Conservation (phyloP, 148 eudicot species). For the Rhododendron henanense region DNA sequence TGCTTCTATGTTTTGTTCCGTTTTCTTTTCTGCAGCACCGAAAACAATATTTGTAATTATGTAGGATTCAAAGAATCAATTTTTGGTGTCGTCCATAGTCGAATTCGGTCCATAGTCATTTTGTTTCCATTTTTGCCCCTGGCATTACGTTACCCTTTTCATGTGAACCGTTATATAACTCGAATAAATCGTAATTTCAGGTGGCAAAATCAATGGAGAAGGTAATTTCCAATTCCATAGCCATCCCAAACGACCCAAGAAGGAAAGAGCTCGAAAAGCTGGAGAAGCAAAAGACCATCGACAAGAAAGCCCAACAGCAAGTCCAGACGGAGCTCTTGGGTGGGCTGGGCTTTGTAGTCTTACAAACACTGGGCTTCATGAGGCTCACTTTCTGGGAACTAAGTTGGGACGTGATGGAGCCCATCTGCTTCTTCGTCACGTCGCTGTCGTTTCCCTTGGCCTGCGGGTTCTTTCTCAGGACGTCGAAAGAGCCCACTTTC, state of each 20-base stretch:
- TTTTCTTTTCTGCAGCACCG: no score
- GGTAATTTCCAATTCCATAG: conserved; percentile 30
- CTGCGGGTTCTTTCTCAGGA: conserved; percentile 54
- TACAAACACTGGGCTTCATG: conserved; percentile 63
- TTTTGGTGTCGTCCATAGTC: not conserved
- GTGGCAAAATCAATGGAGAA: conserved; percentile 55
- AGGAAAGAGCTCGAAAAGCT: conserved; percentile 39
- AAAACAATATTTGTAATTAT: no score
- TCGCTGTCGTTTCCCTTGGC: conserved; percentile 51
- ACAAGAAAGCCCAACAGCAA: conserved; percentile 34
- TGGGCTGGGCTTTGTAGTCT: conserved; percentile 52
- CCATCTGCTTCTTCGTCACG: conserved; percentile 64
- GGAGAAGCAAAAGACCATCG: conserved; percentile 46
- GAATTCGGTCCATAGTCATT: not conserved
- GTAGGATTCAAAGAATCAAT: no score
- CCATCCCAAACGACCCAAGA: conserved; percentile 59
- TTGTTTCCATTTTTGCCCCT: not conserved
- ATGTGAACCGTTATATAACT: not conserved
- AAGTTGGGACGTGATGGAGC: conserved; percentile 85
- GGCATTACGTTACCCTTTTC: not conserved
- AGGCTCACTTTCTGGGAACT: conserved; percentile 84
- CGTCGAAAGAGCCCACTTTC: conserved; percentile 62
- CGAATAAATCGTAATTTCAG: conserved; percentile 14
- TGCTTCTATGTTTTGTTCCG: no score
- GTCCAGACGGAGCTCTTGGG: conserved; percentile 47